phyloP scores from a whole-genome alignment of 768 basidiomycete species.

The Podaxis sp. region DNA sequence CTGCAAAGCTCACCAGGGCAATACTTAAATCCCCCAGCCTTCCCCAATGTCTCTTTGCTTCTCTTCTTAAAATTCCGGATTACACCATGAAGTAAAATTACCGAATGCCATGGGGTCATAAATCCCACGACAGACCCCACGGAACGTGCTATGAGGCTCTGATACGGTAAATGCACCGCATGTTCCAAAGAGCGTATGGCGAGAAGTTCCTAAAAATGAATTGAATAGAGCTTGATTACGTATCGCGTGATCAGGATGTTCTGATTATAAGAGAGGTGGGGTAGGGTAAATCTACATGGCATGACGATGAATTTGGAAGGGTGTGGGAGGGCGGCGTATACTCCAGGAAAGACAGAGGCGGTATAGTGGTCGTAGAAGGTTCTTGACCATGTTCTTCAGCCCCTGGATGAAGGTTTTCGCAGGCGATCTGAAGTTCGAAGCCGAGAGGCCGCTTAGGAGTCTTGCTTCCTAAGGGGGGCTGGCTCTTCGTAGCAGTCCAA shows the following conservation, averaged over 20 bases:
- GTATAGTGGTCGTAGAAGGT: conserved; percentile 14
- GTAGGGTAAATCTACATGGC: conserved; percentile 13
- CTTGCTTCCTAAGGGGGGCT: conserved; percentile 7
- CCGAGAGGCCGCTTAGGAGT: not conserved
- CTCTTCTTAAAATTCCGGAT: conserved; percentile 9
- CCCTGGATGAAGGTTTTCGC: conserved; percentile 3
- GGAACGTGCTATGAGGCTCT: conserved; percentile 9
- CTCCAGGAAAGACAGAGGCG: conserved; percentile 9
- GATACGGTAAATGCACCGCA: conserved; percentile 7
- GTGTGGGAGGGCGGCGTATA: conserved; percentile 11
- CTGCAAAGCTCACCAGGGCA: not conserved
- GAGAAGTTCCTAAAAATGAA: conserved; percentile 15
- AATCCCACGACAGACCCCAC: conserved; percentile 1
- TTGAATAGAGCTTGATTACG: conserved; percentile 5
- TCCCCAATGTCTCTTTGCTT: not conserved
- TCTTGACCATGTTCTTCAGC: not conserved
- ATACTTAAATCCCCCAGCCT: conserved; percentile 2
- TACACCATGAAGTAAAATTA: conserved; percentile 7
- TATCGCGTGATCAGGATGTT: conserved; percentile 11
- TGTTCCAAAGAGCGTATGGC: conserved; percentile 2
- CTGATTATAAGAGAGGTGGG: conserved; percentile 15
- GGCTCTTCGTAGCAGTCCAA: not conserved
- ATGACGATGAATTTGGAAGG: conserved; percentile 3
- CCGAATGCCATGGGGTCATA: conserved; percentile 8
- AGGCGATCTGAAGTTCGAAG: conserved; percentile 10